phyloP scores from a whole-genome alignment of 305 asterid species.

The Solanum chacoense region DNA sequence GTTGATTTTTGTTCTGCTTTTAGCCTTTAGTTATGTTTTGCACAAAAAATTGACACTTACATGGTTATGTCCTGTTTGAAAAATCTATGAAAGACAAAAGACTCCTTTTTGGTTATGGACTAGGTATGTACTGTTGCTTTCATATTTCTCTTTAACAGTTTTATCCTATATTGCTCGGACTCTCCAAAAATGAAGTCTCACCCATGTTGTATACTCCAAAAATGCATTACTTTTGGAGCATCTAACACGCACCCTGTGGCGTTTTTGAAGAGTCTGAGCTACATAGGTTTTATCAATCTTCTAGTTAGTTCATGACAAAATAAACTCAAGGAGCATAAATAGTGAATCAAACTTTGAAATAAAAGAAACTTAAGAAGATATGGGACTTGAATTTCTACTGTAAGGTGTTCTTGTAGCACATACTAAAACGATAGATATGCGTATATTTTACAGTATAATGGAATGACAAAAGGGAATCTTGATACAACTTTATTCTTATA shows the following conservation, averaged over 20 bases:
- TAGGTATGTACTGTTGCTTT: background rate
- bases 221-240: background rate
- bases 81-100: background rate
- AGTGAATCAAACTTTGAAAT: background rate
- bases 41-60: background rate
- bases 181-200: background rate
- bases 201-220: background rate
- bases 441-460: background rate
- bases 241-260: background rate
- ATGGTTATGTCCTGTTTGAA: background rate
- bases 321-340: background rate
- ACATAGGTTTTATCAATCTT: background rate
- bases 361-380: background rate
- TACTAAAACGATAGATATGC: background rate
- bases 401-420: background rate
- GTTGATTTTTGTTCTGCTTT: background rate
- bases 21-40: background rate
- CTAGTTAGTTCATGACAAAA: background rate
- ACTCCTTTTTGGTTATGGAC: background rate
- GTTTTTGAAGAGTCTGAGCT: background rate
- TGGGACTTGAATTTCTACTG: background rate
- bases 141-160: background rate
- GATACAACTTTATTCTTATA: background rate
- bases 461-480: background rate
- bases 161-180: background rate